Evolutionary conservation across 2,329 filamentous ascomycete genomes (phyloP), one percentile per base, ranked within the genome.

Genomic region (Epichloe brachyelytri): DNA sequence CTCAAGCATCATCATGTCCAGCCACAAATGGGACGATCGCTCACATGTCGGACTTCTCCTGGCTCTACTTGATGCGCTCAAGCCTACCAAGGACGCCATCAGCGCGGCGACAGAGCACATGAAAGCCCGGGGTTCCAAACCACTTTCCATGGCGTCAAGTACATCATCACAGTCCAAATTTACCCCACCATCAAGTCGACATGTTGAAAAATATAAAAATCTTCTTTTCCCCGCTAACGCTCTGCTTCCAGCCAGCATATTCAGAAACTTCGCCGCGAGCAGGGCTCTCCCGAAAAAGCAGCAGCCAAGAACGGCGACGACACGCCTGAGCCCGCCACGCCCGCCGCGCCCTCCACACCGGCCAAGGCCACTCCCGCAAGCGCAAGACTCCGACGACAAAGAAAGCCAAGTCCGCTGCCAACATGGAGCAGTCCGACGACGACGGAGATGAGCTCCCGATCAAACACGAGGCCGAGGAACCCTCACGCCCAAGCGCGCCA

Each of bases 221-320:
- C 22, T 6, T 1, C 20, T 22, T 5, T 5, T 22, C 22, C 7
- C 2, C 7, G 26, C 20, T 45, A 19, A 53, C 20, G 43, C 43
- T n/a, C 14, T 30, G 15, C 39, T 40, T 49, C 49, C 46, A 74
- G 72, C 44, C 72, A 74, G 57, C 72, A 75, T 36, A 65, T 75
- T 7, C 68, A 71, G 55, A 74, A 73, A 56, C 64, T 74, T 3
- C 68, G 68, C 53, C 63, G 65, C 5, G 66, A 67, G n/a, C 60
- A 58, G 5, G 40, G 54, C 12, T 58, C 51, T 7, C 55, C 63
- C 19, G 43, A 60, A 34, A 58, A 56, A 15, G 56, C 56, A 0
- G 49, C 58, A 1, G 47, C 48, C 14, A 61, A 58, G 46, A 40
- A 45, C 33, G 47, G 39, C 47, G 33, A 37, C 47, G 47, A 37